These are phyloP conservation scores for Breviolum minutum DNA, from an alignment of 73 alveolate species.

Conservation along the genomic window DNA sequence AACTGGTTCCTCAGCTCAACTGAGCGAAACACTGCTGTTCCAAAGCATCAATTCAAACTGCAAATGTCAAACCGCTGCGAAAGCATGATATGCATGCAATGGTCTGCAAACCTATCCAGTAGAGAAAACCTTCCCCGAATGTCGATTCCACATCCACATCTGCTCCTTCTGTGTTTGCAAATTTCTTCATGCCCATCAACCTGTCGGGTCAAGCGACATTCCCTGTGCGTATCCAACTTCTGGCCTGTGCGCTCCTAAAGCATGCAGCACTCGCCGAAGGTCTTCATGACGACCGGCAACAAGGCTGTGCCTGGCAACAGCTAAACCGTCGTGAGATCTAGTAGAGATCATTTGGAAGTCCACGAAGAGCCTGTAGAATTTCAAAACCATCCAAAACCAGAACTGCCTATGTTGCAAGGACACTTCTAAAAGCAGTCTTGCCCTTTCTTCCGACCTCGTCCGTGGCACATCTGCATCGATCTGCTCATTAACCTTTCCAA, in stretches of 20 bases:
- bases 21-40: no score
- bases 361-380: not conserved
- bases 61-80: no score
- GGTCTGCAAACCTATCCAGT: not conserved
- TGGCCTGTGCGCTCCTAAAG: slow-evolving; percentile 51
- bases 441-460: not conserved
- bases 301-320: slow-evolving; percentile 39
- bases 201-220: slow-evolving; percentile 12
- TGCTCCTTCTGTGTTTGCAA: not conserved
- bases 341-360: not conserved
- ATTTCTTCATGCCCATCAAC: no score
- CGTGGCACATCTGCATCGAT: slow-evolving; percentile 87
- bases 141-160: not conserved
- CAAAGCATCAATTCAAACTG: no score
- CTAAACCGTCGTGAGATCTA: not conserved
- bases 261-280: slow-evolving; percentile 78
- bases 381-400: not conserved
- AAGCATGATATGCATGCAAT: no score
- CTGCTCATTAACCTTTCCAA: slow-evolving; percentile 64
- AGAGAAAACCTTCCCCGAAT: not conserved
- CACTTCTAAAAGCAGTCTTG: not conserved
- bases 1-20: slow-evolving; percentile 51
- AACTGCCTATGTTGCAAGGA: not conserved
- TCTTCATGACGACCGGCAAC: slow-evolving; percentile 64
- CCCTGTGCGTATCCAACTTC: slow-evolving; percentile 83